Base-by-base conservation (phyloP, 345 rosid genomes). In the Moricandia moricandioides region DNA sequence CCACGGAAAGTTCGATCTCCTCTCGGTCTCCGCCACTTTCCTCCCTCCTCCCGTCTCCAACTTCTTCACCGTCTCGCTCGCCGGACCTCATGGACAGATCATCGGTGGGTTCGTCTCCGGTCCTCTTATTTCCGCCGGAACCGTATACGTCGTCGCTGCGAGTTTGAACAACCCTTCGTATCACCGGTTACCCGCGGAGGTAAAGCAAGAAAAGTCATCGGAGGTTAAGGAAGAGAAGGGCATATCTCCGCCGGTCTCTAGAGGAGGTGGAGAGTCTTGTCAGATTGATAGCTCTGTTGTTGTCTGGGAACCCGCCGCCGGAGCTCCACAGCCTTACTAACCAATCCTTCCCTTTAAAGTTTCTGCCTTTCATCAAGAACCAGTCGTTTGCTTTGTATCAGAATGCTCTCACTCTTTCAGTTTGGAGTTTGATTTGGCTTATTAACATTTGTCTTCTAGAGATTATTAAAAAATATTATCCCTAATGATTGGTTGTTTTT, bases 1-100 rank as follows among this genome's bases (percentile, higher is more conserved):
- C 80, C 96, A 90, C n/a, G 98, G 97, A 4, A 86, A 88, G 60
- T 94, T 94, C 70, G 95, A 94, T 26, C 87, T 94, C 54, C 87
- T 91, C 29, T 94, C 98, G 0, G 78, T 94, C 79, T 91, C 97
- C 18, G 98, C 97, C 0, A 85, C 97, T 4, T 85, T 90, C 55
- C 72, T 91, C 52, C 86, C 97, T 21, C 82, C 84, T 12, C 75
- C 77, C 5, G 73, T 85, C 0, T 87, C 96, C 1, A 84, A 76
- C 59, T 73, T 69, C 62, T 85, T 94, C 78, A 77, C 88, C 1
- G 87, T 94, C 35, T 91, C 97, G 0, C 82, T 94, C 7, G 97
- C 97, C 3, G 96, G 96, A 0, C 98, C 96, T 2, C 98, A 87
- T 69, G 97, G 98, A 3, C 97, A 94, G 85, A 85, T 90, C 81